Conservation (phyloP, 2,329 filamentous ascomycete genomes). For the Ophiostoma tasmaniense region DNA sequence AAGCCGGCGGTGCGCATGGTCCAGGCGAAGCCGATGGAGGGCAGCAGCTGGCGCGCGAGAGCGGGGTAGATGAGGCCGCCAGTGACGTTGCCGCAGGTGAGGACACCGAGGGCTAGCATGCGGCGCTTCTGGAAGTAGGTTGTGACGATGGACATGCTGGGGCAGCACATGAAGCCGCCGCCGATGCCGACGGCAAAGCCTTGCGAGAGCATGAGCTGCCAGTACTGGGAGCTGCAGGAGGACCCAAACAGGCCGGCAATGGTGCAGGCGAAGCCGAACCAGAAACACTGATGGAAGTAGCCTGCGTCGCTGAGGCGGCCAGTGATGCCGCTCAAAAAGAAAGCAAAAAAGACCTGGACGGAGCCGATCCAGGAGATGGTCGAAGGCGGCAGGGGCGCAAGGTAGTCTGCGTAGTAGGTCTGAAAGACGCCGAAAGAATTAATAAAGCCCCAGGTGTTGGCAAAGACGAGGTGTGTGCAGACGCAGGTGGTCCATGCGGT, state of each 20-base stretch:
- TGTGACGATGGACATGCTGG: slow-evolving; percentile 29
- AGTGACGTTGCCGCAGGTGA: slow-evolving; percentile 28
- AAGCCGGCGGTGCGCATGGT: slow-evolving; percentile 34
- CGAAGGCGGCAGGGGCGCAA: slow-evolving; percentile 16
- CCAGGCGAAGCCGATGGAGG: slow-evolving; percentile 31
- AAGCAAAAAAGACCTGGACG: slow-evolving; percentile 18
- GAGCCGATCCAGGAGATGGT: slow-evolving; percentile 23
- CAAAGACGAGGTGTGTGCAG: slow-evolving; percentile 24
- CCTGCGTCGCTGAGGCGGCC: slow-evolving; percentile 21
- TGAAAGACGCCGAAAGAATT: slow-evolving; percentile 23
- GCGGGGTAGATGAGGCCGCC: slow-evolving; percentile 34
- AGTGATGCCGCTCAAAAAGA: slow-evolving; percentile 16
- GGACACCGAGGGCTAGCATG: slow-evolving; percentile 28
- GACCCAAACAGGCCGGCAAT: slow-evolving; percentile 16
- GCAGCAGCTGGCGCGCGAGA: slow-evolving; percentile 31
- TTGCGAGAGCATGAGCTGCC: slow-evolving; percentile 28
- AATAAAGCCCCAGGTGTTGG: slow-evolving; percentile 21
- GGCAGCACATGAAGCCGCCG: slow-evolving; percentile 31
- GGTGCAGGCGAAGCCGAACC: slow-evolving; percentile 12
- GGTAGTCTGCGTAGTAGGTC: slow-evolving; percentile 20
- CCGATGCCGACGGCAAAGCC: slow-evolving; percentile 31
- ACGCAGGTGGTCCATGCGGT: slow-evolving; percentile 13
- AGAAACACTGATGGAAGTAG: slow-evolving; percentile 17
- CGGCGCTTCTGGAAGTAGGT: slow-evolving; percentile 32
- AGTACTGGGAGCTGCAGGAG: slow-evolving; percentile 18